Evolutionary conservation across 108 stramenopile species (phyloP).

Genomic region (Asterionellopsis glacialis): DNA sequence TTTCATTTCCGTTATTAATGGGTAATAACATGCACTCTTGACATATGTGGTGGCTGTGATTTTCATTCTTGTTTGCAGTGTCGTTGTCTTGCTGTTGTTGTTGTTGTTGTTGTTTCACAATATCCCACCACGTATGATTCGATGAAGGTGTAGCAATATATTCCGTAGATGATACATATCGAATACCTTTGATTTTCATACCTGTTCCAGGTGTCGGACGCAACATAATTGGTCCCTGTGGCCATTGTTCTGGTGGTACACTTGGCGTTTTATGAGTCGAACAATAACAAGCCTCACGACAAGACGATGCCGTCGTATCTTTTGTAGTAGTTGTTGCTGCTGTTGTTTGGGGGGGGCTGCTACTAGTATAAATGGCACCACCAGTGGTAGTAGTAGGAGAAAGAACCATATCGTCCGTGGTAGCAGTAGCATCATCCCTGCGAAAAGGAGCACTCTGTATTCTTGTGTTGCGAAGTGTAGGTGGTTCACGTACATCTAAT

Average conservation of each 20-base stretch:
- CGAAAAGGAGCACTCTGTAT: no score
- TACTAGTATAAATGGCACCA: no score
- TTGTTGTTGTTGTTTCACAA: neutral
- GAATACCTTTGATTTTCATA: constrained; percentile 47
- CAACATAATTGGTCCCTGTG: constrained; percentile 54
- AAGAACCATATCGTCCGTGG: no score
- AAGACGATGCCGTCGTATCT: no score
- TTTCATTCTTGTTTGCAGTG: no score
- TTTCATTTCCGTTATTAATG: constrained; percentile 74
- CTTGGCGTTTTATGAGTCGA: neutral
- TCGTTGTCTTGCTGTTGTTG: neutral
- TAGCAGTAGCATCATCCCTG: no score
- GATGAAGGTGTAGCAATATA: constrained; percentile 29
- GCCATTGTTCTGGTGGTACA: constrained; percentile 36
- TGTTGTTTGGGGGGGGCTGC: no score
- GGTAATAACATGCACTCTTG: constrained; percentile 47
- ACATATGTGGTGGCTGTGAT: constrained; percentile 26
- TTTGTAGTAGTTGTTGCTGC: no score
- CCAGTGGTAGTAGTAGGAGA: no score
- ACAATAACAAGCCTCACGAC: no score
- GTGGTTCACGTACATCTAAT: neutral
- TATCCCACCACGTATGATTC: constrained; percentile 15
- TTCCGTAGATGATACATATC: constrained; percentile 35
- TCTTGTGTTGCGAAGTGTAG: neutral
- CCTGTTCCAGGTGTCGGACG: constrained; percentile 54